A percentile compares a stretch with the other conserved stretches of the same genome.
Evolutionary conservation across 257 asterid genomes (phyloP).

Genomic region (Cynanchum wilfordii): DNA sequence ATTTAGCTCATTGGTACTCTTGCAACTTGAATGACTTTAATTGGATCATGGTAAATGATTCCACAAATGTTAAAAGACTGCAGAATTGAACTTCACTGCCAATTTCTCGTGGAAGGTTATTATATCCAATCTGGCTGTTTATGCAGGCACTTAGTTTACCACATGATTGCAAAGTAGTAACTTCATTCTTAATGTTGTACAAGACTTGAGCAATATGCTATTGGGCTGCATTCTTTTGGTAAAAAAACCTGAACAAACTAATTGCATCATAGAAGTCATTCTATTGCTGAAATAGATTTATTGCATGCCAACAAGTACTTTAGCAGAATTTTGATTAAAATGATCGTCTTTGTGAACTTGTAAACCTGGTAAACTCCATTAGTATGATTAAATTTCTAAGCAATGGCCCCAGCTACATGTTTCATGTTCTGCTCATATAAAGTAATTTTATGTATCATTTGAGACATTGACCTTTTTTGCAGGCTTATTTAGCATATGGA

Average conservation of each 20-base stretch:
- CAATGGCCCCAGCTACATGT: not conserved
- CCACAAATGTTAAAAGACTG: not conserved
- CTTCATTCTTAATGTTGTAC: not conserved
- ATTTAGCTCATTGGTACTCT: not conserved
- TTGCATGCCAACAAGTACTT: not conserved
- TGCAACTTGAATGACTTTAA: not conserved
- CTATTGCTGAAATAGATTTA: not conserved
- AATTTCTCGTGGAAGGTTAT: not conserved
- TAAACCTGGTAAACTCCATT: not conserved
- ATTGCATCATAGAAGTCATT: not conserved
- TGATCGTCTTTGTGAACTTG: not conserved
- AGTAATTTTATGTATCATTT: not conserved
- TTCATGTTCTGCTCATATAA: not conserved
- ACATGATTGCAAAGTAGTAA: not conserved
- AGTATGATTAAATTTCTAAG: not conserved
- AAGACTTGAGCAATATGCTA: not conserved
- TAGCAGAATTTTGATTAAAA: not conserved
- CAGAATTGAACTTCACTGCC: not conserved
- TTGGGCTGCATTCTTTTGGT: not conserved
- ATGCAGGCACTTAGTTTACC: not conserved
- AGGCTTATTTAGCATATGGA: constrained; percentile 93
- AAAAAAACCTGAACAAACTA: not conserved
- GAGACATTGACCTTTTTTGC: constrained; percentile 27
- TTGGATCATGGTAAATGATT: not conserved
- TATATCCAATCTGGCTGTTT: not conserved